Percentiles rank a stretch among this genome's conserved stretches.
These are phyloP conservation scores for Psilocybe subaeruginosa DNA, from an alignment of 768 basidiomycete genomes.

Conservation along the genomic window DNA sequence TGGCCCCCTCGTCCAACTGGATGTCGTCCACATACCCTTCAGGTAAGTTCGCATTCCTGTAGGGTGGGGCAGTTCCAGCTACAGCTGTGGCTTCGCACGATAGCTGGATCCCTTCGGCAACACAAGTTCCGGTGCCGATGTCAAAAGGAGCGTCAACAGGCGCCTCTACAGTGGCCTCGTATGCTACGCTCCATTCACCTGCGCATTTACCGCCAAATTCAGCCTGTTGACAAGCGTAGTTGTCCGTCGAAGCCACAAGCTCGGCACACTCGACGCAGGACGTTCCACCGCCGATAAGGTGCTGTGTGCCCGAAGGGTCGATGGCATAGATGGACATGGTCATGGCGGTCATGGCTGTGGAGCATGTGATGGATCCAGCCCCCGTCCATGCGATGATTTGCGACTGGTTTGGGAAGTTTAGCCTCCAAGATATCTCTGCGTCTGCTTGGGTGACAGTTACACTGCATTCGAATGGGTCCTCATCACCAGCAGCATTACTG, in stretches of 20 bases:
- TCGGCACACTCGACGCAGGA: slow-evolving; percentile 2
- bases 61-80: background rate
- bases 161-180: slow-evolving; percentile 4
- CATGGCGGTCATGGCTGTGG: background rate
- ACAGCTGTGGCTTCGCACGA: background rate
- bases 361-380: background rate
- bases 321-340: background rate
- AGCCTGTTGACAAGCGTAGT: slow-evolving; percentile 5
- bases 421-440: background rate
- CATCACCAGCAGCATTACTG: background rate
- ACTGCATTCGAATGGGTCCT: slow-evolving; percentile 2
- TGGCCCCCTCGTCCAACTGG: background rate
- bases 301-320: background rate
- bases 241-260: background rate
- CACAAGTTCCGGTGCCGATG: background rate
- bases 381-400: background rate
- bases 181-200: slow-evolving; percentile 5
- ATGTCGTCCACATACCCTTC: slow-evolving; percentile 1
- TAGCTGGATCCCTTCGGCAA: background rate
- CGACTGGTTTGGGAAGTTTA: slow-evolving; percentile 4
- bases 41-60: slow-evolving; percentile 1
- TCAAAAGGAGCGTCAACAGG: background rate
- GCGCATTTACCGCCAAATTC: slow-evolving; percentile 3
- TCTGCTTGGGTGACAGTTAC: slow-evolving; percentile 1
- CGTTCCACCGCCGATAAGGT: background rate